These are phyloP conservation scores for Polyplosphaeria fusca DNA, from an alignment of 495 filamentous ascomycete species.

Conservation along the genomic window DNA sequence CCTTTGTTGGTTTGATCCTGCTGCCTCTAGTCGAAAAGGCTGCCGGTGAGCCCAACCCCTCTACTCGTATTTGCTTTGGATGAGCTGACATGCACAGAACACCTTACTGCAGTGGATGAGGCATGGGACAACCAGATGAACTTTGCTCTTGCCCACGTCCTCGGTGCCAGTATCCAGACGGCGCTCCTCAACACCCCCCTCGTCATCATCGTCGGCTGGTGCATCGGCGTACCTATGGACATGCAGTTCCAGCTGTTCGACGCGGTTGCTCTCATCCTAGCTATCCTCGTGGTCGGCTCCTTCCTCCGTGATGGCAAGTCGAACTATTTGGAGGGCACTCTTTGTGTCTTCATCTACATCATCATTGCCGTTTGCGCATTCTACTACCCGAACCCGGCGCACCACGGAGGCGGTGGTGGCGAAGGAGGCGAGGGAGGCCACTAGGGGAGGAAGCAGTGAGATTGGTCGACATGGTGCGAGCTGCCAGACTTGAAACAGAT, in stretches of 20 bases:
- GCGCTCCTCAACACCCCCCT: conserved; percentile 85
- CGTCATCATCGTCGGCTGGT: conserved; percentile 82
- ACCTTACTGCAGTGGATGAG: conserved; percentile 86
- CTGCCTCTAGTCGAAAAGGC: conserved; percentile 87
- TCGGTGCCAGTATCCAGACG: conserved; percentile 86
- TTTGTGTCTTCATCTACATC: conserved; percentile 67
- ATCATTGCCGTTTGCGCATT: conserved; percentile 60
- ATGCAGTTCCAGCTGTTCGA: conserved; percentile 88
- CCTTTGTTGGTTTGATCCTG: conserved; percentile 48
- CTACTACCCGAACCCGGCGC: conserved; percentile 56
- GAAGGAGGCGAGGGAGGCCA: neutral
- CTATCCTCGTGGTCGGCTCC: conserved; percentile 68
- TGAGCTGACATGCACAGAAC: conserved; percentile 52
- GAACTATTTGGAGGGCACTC: conserved; percentile 48
- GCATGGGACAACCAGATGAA: conserved; percentile 87
- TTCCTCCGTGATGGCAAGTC: conserved; percentile 48
- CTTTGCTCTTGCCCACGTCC: conserved; percentile 85
- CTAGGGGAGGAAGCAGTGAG: too few relatives aligned
- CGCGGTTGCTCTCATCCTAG: conserved; percentile 77
- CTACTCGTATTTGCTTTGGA: neutral
- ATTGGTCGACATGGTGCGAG: too few relatives aligned
- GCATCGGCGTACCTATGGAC: conserved; percentile 65
- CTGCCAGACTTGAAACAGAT: too few relatives aligned
- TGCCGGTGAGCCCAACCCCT: conserved; percentile 42
- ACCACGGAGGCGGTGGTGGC: conserved; percentile 6